Conservation (phyloP, 768 basidiomycete genomes). For the Myochromella boudieri region DNA sequence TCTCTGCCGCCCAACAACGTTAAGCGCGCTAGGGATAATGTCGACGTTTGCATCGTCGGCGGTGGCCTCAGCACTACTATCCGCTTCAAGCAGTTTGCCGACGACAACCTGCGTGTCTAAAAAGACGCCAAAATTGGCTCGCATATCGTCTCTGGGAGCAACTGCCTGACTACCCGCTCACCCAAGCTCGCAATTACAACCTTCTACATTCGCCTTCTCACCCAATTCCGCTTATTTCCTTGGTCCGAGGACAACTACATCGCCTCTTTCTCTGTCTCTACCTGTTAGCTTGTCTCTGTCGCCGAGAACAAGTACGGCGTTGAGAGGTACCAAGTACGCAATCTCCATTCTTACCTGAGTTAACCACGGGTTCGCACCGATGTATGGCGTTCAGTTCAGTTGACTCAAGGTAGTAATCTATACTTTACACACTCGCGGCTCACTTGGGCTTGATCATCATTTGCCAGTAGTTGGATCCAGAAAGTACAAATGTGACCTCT, state of each 20-base stretch:
- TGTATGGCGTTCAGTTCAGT: too few relatives aligned
- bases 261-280: conserved; percentile 83
- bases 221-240: conserved; percentile 54
- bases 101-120: conserved; percentile 81
- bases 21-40: conserved; percentile 86
- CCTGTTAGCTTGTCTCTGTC: conserved; percentile 83
- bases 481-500: too few relatives aligned
- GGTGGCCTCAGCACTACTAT: conserved; percentile 95
- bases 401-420: too few relatives aligned
- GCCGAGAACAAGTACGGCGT: conserved; percentile 82
- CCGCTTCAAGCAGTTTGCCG: conserved; percentile 89
- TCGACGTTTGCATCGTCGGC: conserved; percentile 97
- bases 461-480: too few relatives aligned
- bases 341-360: too few relatives aligned
- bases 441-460: too few relatives aligned
- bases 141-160: conserved; percentile 89
- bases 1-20: conserved; percentile 59
- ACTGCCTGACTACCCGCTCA: conserved; percentile 64
- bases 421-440: too few relatives aligned
- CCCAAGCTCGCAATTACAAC: conserved; percentile 76
- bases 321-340: conserved; percentile 95
- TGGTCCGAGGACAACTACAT: conserved; percentile 91
- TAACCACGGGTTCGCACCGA: too few relatives aligned
- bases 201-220: conserved; percentile 85
- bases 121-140: conserved; percentile 93